Evolutionary conservation across 495 filamentous ascomycete species (phyloP).

Genomic region (Xylaria curta): DNA sequence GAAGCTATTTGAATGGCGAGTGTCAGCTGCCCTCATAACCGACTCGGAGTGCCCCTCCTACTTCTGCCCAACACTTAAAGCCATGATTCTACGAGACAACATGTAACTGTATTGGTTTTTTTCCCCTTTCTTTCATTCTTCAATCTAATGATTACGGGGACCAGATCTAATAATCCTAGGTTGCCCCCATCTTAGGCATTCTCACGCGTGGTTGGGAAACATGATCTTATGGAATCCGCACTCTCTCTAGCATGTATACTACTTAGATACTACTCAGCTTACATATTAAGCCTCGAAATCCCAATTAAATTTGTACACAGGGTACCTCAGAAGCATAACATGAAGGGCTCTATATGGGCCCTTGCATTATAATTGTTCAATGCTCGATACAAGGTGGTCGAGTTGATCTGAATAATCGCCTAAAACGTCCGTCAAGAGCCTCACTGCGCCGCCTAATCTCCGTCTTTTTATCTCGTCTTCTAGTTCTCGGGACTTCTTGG

Average conservation of each 20-base stretch:
- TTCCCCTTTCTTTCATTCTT: background rate
- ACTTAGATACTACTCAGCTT: constrained; percentile 24
- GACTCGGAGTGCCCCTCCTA: constrained; percentile 3
- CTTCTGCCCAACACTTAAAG: background rate
- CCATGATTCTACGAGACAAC: background rate
- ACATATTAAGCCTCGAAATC: constrained; percentile 5
- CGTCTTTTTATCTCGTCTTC: constrained; percentile 74
- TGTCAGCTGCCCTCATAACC: background rate
- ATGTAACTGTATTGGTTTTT: background rate
- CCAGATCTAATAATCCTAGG: constrained; percentile 7
- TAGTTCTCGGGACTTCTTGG: constrained; percentile 76
- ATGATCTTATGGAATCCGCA: constrained; percentile 29
- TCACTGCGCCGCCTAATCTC: constrained; percentile 54
- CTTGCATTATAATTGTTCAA: constrained; percentile 53
- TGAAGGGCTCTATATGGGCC: background rate
- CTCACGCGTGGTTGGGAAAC: constrained; percentile 20
- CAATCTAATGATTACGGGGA: constrained; percentile 16
- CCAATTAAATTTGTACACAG: constrained; percentile 14
- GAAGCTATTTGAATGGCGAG: background rate
- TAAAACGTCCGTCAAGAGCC: constrained; percentile 53
- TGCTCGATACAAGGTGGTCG: constrained; percentile 53
- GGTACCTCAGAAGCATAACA: background rate
- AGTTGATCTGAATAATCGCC: constrained; percentile 44
- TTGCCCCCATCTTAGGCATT: constrained; percentile 19
- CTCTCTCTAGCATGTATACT: constrained; percentile 27